Base-by-base conservation (phyloP, 1,284 basidiomycete species). In the Ceratobasidium sp. region DNA sequence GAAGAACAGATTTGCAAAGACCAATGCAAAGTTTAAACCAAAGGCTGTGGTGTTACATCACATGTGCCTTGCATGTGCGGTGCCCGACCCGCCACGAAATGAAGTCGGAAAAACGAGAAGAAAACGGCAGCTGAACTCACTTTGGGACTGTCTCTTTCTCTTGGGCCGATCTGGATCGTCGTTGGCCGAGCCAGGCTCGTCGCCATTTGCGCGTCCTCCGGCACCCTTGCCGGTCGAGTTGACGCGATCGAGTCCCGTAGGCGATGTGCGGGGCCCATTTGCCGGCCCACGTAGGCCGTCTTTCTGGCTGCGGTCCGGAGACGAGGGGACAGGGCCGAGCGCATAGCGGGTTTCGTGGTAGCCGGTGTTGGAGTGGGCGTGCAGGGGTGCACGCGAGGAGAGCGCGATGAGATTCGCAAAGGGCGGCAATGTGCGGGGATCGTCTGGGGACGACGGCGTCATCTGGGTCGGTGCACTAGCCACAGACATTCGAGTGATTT, bases 111-210 rank as follows among this genome's bases (percentile, higher is more conserved):
- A 65, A 70, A 73, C 71, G 35, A 78, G 78, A 62, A 75, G 62
- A 57, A 35, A 62, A 67, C 41, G 73, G 38, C 2, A 59, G 38
- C 0, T 54, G 18, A 8, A 80, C 81, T 60, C 64, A 81, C 81
- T 81, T 78, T 81, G 81, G 23, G 79, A 80, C 66, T 81, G 81
- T 16, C 81, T 69, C 77, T 81, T 81, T 52, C 81, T 70, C 77
- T 81, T 81, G 38, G 81, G 79, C 74, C 80, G 81, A 77, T 79
- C 80, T 62, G 70, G 57, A 50, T 80, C 80, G 57, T 67, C 76
- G 54, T 71, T 68, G 46, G 50, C 50, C 60, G 78, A 52, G 59
- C 50, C 66, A 23, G 70, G 52, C 44, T 73, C 70, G 38, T 73
- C 70, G 30, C 33, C 44, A 18, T 27, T 50, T 66, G 20, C 44